Percentiles rank a stretch among this genome's conserved stretches.
Evolutionary conservation across 345 rosid species (phyloP).

Genomic region (Jatropha curcas): DNA sequence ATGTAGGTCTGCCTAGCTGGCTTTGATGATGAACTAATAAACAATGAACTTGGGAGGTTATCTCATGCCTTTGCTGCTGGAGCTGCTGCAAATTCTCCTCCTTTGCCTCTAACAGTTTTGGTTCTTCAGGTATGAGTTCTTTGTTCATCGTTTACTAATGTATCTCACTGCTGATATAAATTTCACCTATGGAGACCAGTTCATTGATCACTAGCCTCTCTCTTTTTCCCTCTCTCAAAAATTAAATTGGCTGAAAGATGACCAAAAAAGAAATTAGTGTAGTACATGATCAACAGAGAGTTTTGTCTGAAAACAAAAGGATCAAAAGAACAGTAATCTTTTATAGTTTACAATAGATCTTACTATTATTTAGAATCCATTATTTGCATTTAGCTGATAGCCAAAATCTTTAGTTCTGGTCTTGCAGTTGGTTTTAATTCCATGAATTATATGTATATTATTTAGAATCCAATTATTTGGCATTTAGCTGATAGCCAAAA

Average conservation of each 20-base stretch:
- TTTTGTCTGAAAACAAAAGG: neutral
- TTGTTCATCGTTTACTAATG: conserved; percentile 8
- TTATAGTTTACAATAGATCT: neutral
- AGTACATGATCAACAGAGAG: neutral
- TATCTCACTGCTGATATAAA: neutral
- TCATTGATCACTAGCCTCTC: neutral
- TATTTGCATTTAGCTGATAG: neutral
- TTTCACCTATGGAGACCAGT: neutral
- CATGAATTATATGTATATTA: neutral
- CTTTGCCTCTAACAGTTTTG: conserved; percentile 77
- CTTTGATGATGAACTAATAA: conserved; percentile 49
- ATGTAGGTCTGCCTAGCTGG: conserved; percentile 55
- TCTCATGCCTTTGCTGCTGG: conserved; percentile 65
- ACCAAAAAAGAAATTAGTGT: neutral
- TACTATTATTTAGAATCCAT: neutral
- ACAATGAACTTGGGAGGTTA: conserved; percentile 62
- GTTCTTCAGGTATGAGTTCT: conserved; percentile 70
- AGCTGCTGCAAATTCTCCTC: conserved; percentile 61
- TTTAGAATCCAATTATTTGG: neutral
- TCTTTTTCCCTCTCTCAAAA: neutral
- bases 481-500: neutral
- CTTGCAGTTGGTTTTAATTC: neutral
- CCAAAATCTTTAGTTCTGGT: neutral
- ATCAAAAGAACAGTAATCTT: neutral
- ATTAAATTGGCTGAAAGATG: neutral